A percentile compares a stretch with the other conserved stretches of the same genome.
These are phyloP conservation scores for Penicillium paxilli DNA, from an alignment of 495 filamentous ascomycete species.

Conservation along the genomic window DNA sequence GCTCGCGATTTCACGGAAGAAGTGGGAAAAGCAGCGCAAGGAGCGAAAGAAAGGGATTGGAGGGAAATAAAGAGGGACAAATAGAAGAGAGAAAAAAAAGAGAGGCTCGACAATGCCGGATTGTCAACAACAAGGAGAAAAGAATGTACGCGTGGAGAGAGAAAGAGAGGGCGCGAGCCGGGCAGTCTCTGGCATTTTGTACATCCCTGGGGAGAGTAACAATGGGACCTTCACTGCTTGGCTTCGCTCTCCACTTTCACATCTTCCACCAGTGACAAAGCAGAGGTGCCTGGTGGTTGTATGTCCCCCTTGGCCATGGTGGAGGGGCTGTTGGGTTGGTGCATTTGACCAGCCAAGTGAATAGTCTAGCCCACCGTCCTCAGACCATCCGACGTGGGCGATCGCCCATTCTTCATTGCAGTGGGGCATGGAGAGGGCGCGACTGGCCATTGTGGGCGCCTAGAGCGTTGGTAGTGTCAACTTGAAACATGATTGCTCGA, in stretches of 20 bases:
- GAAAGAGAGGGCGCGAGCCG: conserved; percentile 10
- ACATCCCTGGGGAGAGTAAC: not conserved
- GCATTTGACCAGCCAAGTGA: not conserved
- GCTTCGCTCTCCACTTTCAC: not conserved
- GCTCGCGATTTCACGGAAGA: not conserved
- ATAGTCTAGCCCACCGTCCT: conserved; percentile 1
- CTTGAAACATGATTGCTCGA: conserved; percentile 11
- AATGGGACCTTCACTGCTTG: not conserved
- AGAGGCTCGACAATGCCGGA: conserved; percentile 22
- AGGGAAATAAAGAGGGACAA: conserved; percentile 6
- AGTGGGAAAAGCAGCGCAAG: not conserved
- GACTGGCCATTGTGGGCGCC: conserved; percentile 7
- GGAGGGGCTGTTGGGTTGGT: not conserved
- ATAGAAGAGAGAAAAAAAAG: conserved; percentile 5
- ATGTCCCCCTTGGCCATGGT: not conserved
- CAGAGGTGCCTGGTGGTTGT: not conserved
- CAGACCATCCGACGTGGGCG: conserved; percentile 1
- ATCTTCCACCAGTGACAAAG: conserved; percentile 4
- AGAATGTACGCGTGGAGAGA: conserved; percentile 24
- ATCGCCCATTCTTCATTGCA: conserved; percentile 17
- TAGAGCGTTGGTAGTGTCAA: conserved; percentile 11
- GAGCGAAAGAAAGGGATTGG: not conserved
- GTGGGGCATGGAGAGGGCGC: conserved; percentile 1
- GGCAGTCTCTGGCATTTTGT: not conserved
- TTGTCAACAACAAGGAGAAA: conserved; percentile 22